A percentile compares a stretch with the other conserved stretches of the same genome.
Evolutionary conservation across 148 eudicot genomes (phyloP).

Genomic region (Chenopodium berlandieri): DNA sequence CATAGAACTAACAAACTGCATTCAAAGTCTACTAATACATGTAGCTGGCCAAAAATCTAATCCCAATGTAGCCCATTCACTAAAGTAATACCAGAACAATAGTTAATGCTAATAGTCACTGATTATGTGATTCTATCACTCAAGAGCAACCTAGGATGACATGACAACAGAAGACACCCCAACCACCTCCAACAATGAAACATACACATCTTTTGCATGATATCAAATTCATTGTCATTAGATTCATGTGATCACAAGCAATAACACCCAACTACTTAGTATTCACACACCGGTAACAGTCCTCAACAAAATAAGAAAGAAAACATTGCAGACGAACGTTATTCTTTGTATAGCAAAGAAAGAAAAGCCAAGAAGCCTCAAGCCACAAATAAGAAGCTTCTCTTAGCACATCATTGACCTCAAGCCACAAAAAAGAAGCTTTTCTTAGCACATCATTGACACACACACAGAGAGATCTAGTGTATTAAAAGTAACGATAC

Average conservation of each 20-base stretch:
- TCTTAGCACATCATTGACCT: too few relatives aligned
- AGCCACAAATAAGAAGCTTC: too few relatives aligned
- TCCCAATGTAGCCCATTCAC: too few relatives aligned
- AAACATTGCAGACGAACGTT: not conserved
- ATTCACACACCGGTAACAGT: not conserved
- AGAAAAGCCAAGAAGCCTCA: not conserved
- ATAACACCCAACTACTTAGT: not conserved
- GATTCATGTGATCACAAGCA: not conserved
- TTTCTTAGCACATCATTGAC: too few relatives aligned
- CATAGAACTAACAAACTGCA: not conserved
- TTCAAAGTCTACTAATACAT: not conserved
- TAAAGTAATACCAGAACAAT: too few relatives aligned
- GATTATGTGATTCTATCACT: not conserved
- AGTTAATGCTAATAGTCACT: not conserved
- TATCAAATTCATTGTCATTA: slow-evolving; percentile 8
- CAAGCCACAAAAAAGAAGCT: too few relatives aligned
- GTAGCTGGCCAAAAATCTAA: not conserved
- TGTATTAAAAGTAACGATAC: not conserved
- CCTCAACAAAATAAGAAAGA: not conserved
- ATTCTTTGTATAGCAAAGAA: not conserved
- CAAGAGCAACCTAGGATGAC: not conserved
- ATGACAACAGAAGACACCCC: not conserved
- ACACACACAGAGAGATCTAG: not conserved
- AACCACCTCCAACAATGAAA: not conserved
- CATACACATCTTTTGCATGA: not conserved